phyloP scores from a whole-genome alignment of 2,329 filamentous ascomycete species.

The Aspergillus flavus region DNA sequence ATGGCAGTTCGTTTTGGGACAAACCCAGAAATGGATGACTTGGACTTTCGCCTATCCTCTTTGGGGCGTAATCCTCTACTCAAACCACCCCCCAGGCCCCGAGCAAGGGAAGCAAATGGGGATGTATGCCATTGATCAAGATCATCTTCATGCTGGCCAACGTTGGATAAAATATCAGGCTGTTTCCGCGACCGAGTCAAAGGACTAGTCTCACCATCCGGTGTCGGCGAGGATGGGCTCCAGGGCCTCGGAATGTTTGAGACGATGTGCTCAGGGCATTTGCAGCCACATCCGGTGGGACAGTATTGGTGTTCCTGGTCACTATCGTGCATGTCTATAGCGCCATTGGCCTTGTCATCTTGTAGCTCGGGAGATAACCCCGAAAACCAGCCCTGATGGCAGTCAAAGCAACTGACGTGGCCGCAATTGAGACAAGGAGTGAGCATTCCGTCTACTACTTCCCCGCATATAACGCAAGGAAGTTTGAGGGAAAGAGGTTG shows the following conservation, averaged over 20 bases:
- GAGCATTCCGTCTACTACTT: constrained; percentile 47
- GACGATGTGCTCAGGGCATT: constrained; percentile 43
- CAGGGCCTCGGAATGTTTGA: constrained; percentile 36
- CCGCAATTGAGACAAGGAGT: constrained; percentile 52
- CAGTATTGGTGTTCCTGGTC: constrained; percentile 36
- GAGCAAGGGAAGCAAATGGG: constrained; percentile 43
- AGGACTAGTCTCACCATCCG: constrained; percentile 21
- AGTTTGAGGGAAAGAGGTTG: constrained; percentile 37
- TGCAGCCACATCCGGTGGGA: constrained; percentile 52
- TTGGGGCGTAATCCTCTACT: constrained; percentile 42
- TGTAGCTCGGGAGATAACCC: constrained; percentile 12
- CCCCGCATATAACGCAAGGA: constrained; percentile 49
- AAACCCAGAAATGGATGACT: constrained; percentile 18
- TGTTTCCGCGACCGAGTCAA: constrained; percentile 23
- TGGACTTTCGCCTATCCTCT: constrained; percentile 34
- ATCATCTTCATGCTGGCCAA: constrained; percentile 36
- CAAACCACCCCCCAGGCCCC: constrained; percentile 46
- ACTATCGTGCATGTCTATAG: constrained; percentile 14
- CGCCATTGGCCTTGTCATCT: constrained; percentile 15
- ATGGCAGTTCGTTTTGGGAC: constrained; percentile 26
- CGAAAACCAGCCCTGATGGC: constrained; percentile 47
- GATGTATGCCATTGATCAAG: constrained; percentile 41
- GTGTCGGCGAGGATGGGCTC: constrained; percentile 22
- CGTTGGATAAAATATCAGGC: constrained; percentile 16
- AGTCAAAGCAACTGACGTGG: constrained; percentile 50